phyloP scores from a whole-genome alignment of 345 rosid genomes.

The Corchorus olitorius region DNA sequence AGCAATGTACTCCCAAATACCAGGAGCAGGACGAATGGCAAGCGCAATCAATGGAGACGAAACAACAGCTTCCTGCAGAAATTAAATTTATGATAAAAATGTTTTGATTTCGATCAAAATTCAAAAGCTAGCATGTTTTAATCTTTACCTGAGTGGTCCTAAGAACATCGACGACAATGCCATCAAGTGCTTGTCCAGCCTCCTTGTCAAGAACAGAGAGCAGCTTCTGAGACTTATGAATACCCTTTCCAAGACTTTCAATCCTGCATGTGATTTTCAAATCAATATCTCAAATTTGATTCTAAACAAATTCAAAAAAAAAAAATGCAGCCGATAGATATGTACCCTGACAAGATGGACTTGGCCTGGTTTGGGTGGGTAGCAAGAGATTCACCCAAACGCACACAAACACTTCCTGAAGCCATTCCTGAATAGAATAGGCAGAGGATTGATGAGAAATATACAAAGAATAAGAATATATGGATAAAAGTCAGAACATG shows the following conservation, averaged over 20 bases:
- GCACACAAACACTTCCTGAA: slow-evolving; percentile 60
- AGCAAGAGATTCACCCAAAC: slow-evolving; percentile 70
- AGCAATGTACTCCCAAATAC: slow-evolving; percentile 85
- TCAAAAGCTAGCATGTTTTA: neutral
- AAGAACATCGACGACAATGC: slow-evolving; percentile 68
- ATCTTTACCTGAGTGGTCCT: slow-evolving; percentile 61
- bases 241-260: slow-evolving; percentile 77
- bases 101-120: neutral
- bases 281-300: neutral
- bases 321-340: slow-evolving; percentile 8
- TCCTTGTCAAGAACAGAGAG: slow-evolving; percentile 49
- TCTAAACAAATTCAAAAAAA: neutral
- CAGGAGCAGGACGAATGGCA: slow-evolving; percentile 87
- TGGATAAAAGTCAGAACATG: neutral
- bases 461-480: neutral
- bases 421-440: slow-evolving; percentile 3
- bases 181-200: slow-evolving; percentile 54
- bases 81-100: neutral
- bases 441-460: neutral
- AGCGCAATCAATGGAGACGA: slow-evolving; percentile 79
- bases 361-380: slow-evolving; percentile 65
- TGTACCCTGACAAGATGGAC: slow-evolving; percentile 72
- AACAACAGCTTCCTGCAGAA: slow-evolving; percentile 71
- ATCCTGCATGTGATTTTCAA: slow-evolving; percentile 40
- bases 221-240: slow-evolving; percentile 71